phyloP scores from a whole-genome alignment of 768 basidiomycete genomes.

The Phallus indusiatus region DNA sequence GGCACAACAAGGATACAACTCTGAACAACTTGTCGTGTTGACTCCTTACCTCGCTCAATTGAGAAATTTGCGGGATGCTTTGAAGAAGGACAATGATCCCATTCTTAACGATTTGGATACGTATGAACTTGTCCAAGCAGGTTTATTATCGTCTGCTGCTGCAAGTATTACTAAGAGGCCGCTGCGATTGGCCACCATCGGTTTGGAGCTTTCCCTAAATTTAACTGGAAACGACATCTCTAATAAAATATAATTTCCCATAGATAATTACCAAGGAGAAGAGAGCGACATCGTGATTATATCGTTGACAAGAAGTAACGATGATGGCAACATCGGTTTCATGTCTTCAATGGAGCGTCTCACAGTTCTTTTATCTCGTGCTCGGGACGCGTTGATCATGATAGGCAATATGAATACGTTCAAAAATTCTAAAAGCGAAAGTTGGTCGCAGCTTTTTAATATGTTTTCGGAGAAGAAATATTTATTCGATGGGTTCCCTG shows the following conservation, averaged over 20 bases:
- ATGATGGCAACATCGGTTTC: conserved; percentile 51
- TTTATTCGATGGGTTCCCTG: conserved; percentile 51
- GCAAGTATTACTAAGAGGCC: conserved; percentile 33
- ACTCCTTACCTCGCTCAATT: conserved; percentile 67
- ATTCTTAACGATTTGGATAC: conserved; percentile 56
- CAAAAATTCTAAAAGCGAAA: conserved; percentile 36
- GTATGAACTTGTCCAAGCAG: conserved; percentile 47
- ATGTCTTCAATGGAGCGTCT: conserved; percentile 62
- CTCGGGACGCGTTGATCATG: conserved; percentile 54
- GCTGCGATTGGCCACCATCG: conserved; percentile 56
- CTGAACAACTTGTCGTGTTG: conserved; percentile 49
- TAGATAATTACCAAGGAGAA: conserved; percentile 69
- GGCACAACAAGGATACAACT: conserved; percentile 57
- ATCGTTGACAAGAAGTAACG: conserved; percentile 53
- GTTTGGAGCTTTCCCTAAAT: conserved; percentile 23
- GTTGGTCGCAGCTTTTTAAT: conserved; percentile 42
- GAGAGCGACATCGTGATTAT: conserved; percentile 61
- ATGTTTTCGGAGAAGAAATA: conserved; percentile 34
- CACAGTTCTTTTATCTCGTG: conserved; percentile 62
- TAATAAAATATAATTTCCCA: not conserved
- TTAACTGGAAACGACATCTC: not conserved
- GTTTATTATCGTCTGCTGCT: conserved; percentile 33
- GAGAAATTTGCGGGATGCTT: conserved; percentile 33
- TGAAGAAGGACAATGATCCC: conserved; percentile 43
- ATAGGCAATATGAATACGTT: conserved; percentile 59